These are phyloP conservation scores for Trichophyton schoenleinii DNA, from an alignment of 2,329 filamentous ascomycete genomes.

Conservation along the genomic window DNA sequence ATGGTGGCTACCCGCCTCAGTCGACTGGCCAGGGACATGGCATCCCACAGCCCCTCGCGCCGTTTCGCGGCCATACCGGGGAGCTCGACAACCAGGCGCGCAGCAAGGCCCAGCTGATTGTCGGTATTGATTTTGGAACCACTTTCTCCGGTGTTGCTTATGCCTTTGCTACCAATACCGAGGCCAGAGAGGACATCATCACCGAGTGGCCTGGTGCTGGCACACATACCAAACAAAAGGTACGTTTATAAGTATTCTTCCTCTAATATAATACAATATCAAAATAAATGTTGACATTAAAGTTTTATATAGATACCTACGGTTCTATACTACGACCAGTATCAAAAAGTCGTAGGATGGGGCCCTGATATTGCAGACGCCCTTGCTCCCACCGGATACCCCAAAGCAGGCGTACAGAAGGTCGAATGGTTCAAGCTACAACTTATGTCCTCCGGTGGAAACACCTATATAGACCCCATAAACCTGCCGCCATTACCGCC, in stretches of 20 bases:
- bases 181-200: conserved; percentile 96
- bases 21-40: conserved; percentile 13
- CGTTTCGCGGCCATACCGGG: conserved; percentile 18
- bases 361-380: conserved; percentile 96
- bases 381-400: conserved; percentile 89
- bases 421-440: conserved; percentile 99
- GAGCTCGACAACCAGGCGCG: conserved; percentile 81
- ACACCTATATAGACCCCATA: conserved; percentile 98
- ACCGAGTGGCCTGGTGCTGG: conserved; percentile 97
- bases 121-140: conserved; percentile 97
- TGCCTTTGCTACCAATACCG: conserved; percentile 84
- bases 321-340: conserved; percentile 98
- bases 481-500: conserved; percentile 94
- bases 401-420: conserved; percentile 95
- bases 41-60: conserved; percentile 18
- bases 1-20: conserved; percentile 29
- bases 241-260: conserved; percentile 24
- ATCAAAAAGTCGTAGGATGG: conserved; percentile 99
- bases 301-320: conserved; percentile 66
- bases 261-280: no score
- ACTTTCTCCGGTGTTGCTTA: conserved; percentile 97
- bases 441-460: conserved; percentile 83
- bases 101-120: conserved; percentile 93
- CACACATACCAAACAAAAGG: conserved; percentile 98
- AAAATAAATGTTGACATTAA: not conserved